phyloP scores from a whole-genome alignment of 148 eudicot species.

The Simmondsia chinensis region DNA sequence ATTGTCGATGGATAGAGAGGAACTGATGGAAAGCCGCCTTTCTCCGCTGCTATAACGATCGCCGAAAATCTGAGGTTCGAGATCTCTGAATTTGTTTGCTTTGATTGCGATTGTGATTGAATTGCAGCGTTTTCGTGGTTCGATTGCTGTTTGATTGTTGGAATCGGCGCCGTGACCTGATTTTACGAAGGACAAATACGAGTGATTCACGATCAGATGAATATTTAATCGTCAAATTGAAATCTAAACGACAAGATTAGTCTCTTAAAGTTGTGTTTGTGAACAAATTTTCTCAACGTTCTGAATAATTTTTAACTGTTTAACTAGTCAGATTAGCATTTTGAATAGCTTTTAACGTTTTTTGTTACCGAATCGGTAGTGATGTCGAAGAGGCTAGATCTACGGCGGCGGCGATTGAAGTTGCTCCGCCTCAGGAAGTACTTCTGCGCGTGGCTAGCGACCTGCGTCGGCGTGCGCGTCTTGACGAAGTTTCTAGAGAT shows the following conservation, averaged over 20 bases:
- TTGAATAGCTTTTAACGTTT: too few relatives aligned
- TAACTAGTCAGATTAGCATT: too few relatives aligned
- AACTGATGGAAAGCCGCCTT: not conserved
- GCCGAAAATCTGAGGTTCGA: conserved; percentile 8
- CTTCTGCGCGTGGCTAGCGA: conserved; percentile 82
- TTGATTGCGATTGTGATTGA: not conserved
- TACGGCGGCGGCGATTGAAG: conserved; percentile 60
- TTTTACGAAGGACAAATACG: too few relatives aligned
- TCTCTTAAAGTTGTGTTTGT: too few relatives aligned
- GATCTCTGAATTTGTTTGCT: conserved; percentile 3
- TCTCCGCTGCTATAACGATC: conserved; percentile 3
- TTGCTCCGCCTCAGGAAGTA: conserved; percentile 58
- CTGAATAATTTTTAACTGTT: too few relatives aligned
- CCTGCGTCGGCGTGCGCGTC: conserved; percentile 79
- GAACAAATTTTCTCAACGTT: too few relatives aligned
- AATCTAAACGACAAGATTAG: too few relatives aligned
- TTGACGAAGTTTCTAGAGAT: conserved; percentile 66
- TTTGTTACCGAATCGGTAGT: conserved; percentile 56
- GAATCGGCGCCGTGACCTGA: too few relatives aligned
- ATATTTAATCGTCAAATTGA: too few relatives aligned
- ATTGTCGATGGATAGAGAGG: conserved; percentile 18
- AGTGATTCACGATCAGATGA: too few relatives aligned
- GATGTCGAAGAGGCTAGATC: conserved; percentile 79
- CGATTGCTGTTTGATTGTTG: conserved; percentile 8
- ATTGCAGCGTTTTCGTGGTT: not conserved